These are phyloP conservation scores for Galerina marginata DNA, from an alignment of 768 basidiomycete species.

Conservation along the genomic window DNA sequence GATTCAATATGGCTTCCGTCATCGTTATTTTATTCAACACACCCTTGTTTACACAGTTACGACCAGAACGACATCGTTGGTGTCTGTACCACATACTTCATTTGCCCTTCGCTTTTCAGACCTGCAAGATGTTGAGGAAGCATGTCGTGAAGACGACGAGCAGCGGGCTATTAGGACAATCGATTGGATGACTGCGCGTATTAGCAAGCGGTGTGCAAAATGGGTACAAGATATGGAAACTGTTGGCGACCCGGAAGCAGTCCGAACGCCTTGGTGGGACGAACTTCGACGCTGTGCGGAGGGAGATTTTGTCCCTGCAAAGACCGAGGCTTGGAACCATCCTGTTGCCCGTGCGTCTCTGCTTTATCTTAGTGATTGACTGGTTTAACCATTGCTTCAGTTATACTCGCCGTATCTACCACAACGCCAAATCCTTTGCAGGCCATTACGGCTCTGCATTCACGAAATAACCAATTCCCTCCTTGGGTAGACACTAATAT, in stretches of 20 bases:
- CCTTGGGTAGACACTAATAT: conserved; percentile 80
- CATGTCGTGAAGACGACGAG: conserved; percentile 81
- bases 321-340: conserved; percentile 85
- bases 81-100: conserved; percentile 70
- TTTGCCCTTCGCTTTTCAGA: conserved; percentile 84
- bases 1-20: conserved; percentile 9
- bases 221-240: conserved; percentile 77
- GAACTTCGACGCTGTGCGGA: conserved; percentile 79
- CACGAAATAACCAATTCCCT: conserved; percentile 70
- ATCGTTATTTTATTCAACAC: no score
- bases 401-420: conserved; percentile 83
- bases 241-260: conserved; percentile 44
- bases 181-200: conserved; percentile 85
- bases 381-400: conserved; percentile 41
- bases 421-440: conserved; percentile 82
- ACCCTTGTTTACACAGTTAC: conserved; percentile 57
- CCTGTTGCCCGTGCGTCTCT: conserved; percentile 72
- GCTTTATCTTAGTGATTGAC: conserved; percentile 9
- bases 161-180: conserved; percentile 78
- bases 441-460: conserved; percentile 76
- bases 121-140: conserved; percentile 70
- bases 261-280: conserved; percentile 86
- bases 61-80: conserved; percentile 75
- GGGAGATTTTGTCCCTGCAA: conserved; percentile 76
- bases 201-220: conserved; percentile 61